A percentile compares a stretch with the other conserved stretches of the same genome.
Conservation (phyloP, 495 filamentous ascomycete genomes). For the Trichoderma erinaceum region DNA sequence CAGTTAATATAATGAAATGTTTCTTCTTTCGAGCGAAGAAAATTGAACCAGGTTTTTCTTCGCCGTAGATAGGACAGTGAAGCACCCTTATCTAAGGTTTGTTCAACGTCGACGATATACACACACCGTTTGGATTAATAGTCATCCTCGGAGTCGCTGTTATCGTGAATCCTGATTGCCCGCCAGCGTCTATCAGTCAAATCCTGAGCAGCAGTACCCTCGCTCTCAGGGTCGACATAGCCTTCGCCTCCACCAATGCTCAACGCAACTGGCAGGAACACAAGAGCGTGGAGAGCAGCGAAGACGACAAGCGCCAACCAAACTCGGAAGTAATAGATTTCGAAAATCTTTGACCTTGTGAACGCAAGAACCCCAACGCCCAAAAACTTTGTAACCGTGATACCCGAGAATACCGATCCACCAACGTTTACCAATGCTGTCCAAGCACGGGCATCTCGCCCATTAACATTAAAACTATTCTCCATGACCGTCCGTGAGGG, state of each 20-base stretch:
- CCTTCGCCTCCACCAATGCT: slow-evolving; percentile 83
- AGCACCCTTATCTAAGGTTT: not conserved
- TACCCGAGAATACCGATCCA: slow-evolving; percentile 88
- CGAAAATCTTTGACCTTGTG: slow-evolving; percentile 96
- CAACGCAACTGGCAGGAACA: slow-evolving; percentile 87
- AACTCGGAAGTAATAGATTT: slow-evolving; percentile 97
- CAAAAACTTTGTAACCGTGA: slow-evolving; percentile 90
- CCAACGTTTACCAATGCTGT: slow-evolving; percentile 89
- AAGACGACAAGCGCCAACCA: slow-evolving; percentile 88
- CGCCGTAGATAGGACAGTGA: not conserved
- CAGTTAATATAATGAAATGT: not conserved
- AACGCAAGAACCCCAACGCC: slow-evolving; percentile 91
- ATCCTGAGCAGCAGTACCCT: slow-evolving; percentile 82
- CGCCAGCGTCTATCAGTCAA: slow-evolving; percentile 47
- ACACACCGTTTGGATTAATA: slow-evolving; percentile 15
- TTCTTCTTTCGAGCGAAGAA: not conserved
- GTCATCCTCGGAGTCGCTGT: slow-evolving; percentile 38
- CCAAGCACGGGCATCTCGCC: slow-evolving; percentile 81
- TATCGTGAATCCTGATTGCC: slow-evolving; percentile 30
- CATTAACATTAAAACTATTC: slow-evolving; percentile 59
- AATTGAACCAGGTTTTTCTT: not conserved
- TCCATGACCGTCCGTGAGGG: slow-evolving; percentile 72
- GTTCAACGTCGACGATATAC: not conserved
- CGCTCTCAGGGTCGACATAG: slow-evolving; percentile 76
- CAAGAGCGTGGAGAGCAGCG: slow-evolving; percentile 80